These are phyloP conservation scores for Ascomycota sp. DNA, from an alignment of 2,329 filamentous ascomycete species.

Conservation along the genomic window DNA sequence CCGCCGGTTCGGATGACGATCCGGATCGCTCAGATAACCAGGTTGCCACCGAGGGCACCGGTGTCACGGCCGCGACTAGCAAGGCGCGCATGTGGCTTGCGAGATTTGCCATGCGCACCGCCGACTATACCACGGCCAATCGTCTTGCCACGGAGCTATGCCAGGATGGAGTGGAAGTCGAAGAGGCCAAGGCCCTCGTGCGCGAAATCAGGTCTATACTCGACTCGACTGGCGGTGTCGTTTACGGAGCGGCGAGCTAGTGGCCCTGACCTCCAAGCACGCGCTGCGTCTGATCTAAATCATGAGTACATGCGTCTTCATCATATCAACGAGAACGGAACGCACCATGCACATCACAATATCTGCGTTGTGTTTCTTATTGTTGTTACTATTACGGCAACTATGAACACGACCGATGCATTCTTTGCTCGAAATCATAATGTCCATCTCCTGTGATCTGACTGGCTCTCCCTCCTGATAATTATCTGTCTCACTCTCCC, in stretches of 20 bases:
- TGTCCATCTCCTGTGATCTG: too few species aligned
- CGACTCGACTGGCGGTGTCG: slow-evolving; percentile 21
- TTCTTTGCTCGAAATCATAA: too few species aligned
- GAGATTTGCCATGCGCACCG: slow-evolving; percentile 50
- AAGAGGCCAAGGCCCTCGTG: slow-evolving; percentile 85
- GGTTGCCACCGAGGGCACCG: slow-evolving; percentile 34
- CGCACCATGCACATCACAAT: too few species aligned
- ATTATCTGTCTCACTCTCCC: too few species aligned
- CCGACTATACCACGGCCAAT: slow-evolving; percentile 55
- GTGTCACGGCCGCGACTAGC: slow-evolving; percentile 76
- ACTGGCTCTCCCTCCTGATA: too few species aligned
- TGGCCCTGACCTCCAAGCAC: neutral
- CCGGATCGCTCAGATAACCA: slow-evolving; percentile 12
- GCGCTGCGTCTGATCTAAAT: too few species aligned
- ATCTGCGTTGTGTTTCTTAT: too few species aligned
- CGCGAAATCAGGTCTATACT: slow-evolving; percentile 63
- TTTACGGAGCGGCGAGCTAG: slow-evolving; percentile 7
- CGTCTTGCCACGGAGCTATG: slow-evolving; percentile 75
- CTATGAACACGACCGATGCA: too few species aligned
- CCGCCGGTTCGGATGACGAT: slow-evolving; percentile 16
- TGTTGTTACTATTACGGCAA: too few species aligned
- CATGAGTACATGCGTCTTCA: too few species aligned
- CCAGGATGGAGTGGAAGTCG: slow-evolving; percentile 86
- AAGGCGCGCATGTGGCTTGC: slow-evolving; percentile 90
- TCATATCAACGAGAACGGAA: too few species aligned